Base-by-base conservation (phyloP, 2,329 filamentous ascomycete genomes). In the Pyrenochaeta sp. region DNA sequence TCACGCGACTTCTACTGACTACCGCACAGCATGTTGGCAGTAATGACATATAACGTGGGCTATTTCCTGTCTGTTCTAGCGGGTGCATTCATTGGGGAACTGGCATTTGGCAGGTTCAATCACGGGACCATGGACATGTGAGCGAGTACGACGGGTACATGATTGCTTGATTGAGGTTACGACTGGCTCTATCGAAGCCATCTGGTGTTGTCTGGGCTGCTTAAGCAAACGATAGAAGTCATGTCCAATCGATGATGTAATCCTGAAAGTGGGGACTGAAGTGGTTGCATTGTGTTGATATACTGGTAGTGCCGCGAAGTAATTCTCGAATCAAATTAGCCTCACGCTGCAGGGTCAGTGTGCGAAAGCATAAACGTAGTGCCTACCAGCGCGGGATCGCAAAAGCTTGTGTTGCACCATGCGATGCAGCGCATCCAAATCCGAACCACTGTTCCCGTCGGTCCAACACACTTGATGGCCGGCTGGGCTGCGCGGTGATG, bases 11-110 rank as follows among this genome's bases (percentile, higher is more conserved):
- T 15, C 27, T 46, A 23, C 70, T 74, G 66, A 72, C 15, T 15
- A 20, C 46, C 48, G 45, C 15, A 32, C 64, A 97, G 92, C 54
- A 97, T 97, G 92, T 79, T 97, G 78, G 91, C 90, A 12, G 90
- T 96, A 71, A 97, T 95, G 91, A 93, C 90, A 1, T 86, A 91
- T 80, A 95, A 95, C 66, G 84, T 94, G 14, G 91, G 91, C 11
- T 95, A 95, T 73, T 94, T 94, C 73, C 76, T 92, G 49, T 92
- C 90, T 0, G 83, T 93, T n/a, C 82, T 96, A 10, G 88, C 81
- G 4, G 89, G 89, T 12, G 85, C 90, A 1, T 97, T 98, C 69
- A 71, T 96, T n/a, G 94, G 94, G 20, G 95, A 95, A 73, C 77
- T 98, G 37, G 84, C 86, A 0, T 83, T 95, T 56, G 92, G 92